Percentiles rank a stretch among this genome's conserved stretches.
Conservation (phyloP, 192 early-diverging fungal genomes). For the Backusella psychrophila region DNA sequence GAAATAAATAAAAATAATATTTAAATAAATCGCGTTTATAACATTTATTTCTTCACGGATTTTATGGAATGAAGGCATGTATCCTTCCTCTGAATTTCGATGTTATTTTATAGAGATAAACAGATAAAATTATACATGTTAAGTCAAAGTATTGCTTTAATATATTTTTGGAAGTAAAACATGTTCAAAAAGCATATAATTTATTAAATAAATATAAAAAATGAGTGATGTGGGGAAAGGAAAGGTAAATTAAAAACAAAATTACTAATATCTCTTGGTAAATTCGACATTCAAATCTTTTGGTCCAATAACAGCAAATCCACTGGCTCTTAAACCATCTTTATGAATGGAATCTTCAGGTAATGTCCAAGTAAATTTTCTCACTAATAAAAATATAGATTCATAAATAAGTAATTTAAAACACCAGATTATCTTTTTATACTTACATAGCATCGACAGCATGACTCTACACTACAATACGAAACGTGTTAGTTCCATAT, state of each 20-base stretch:
- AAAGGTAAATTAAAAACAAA: not conserved
- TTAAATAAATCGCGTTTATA: not conserved
- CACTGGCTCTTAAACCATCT: not conserved
- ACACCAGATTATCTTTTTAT: not conserved
- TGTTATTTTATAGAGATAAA: too few species aligned
- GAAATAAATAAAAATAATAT: not conserved
- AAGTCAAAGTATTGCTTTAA: not conserved
- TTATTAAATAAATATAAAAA: not conserved
- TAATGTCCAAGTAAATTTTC: conserved; percentile 21
- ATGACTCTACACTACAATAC: too few species aligned
- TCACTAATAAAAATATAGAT: conserved; percentile 10
- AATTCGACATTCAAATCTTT: not conserved
- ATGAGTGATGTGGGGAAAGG: not conserved
- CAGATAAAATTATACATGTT: not conserved
- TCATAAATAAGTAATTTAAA: not conserved
- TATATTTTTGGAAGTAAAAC: not conserved
- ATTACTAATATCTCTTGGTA: not conserved
- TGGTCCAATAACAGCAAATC: not conserved
- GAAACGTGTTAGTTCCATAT: too few species aligned
- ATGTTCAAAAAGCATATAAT: not conserved
- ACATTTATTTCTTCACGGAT: too few species aligned
- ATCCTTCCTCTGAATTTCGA: too few species aligned
- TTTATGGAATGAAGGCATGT: too few species aligned
- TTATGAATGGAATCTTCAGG: conserved; percentile 19
- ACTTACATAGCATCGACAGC: conserved; percentile 40